Conservation (phyloP, 2,329 filamentous ascomycete genomes). For the Fusarium caatingaense region DNA sequence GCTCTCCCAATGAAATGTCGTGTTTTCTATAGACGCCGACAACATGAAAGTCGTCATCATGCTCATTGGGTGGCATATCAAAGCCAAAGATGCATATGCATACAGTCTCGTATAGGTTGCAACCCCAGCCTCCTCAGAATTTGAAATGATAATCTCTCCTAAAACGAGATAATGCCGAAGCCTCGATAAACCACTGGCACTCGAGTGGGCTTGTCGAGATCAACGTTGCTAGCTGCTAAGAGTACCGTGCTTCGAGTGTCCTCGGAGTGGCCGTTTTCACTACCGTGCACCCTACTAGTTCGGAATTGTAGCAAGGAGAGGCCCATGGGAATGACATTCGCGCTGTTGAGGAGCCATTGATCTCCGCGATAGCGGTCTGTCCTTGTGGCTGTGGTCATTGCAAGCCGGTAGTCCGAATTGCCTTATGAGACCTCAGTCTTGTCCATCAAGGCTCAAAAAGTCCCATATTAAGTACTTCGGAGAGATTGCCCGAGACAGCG, state of each 20-base stretch:
- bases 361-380: slow-evolving; percentile 27
- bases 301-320: not conserved
- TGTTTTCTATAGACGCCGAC: not conserved
- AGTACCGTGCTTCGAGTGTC: slow-evolving; percentile 15
- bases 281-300: not conserved
- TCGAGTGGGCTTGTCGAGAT: not conserved
- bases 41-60: not conserved
- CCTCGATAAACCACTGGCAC: not conserved
- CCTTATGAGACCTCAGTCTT: slow-evolving; percentile 1
- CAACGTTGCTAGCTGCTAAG: slow-evolving; percentile 19
- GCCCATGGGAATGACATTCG: not conserved
- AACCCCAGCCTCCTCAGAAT: not conserved
- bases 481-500: not conserved
- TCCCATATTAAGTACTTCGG: not conserved
- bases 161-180: not conserved
- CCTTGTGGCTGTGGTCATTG: slow-evolving; percentile 16
- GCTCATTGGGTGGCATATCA: not conserved
- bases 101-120: not conserved
- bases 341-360: not conserved
- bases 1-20: not conserved
- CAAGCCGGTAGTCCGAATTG: slow-evolving; percentile 30
- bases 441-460: not conserved
- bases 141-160: not conserved
- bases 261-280: slow-evolving; percentile 11
- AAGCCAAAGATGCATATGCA: not conserved